phyloP scores from a whole-genome alignment of 257 asterid species.

The Solanum virginianum region DNA sequence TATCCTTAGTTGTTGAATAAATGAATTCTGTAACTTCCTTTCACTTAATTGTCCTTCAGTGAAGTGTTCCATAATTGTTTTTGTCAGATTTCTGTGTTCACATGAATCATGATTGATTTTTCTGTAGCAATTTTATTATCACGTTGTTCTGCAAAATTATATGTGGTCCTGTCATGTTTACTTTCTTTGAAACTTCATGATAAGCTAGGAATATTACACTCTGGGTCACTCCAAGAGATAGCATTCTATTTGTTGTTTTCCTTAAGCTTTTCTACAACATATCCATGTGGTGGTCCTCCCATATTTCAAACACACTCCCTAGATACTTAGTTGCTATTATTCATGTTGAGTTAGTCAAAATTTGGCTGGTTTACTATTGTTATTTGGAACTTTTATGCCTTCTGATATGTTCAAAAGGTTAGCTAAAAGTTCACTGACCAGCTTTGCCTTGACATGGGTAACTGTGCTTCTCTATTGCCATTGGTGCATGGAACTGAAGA shows the following conservation, averaged over 20 bases:
- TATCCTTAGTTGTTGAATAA: conserved; percentile 3
- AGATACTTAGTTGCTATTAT: not conserved
- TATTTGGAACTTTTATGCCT: not conserved
- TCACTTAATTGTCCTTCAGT: not conserved
- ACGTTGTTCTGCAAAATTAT: conserved; percentile 3
- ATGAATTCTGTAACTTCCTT: not conserved
- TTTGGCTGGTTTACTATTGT: not conserved
- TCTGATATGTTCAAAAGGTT: not conserved
- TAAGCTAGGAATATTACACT: conserved; percentile 3
- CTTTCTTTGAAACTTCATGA: conserved; percentile 16
- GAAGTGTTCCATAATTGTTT: not conserved
- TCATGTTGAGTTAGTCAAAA: not conserved
- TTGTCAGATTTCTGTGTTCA: conserved; percentile 1
- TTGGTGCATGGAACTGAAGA: not conserved
- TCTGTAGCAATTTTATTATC: conserved; percentile 5
- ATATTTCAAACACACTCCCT: not conserved
- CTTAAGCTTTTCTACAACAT: conserved; percentile 5
- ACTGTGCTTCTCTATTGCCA: not conserved
- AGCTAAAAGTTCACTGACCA: not conserved
- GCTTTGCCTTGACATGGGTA: not conserved
- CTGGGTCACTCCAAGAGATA: conserved; percentile 11
- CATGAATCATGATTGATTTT: conserved; percentile 1
- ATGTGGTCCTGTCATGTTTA: conserved; percentile 30
- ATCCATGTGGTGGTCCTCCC: conserved; percentile 21
- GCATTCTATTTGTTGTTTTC: conserved; percentile 14